phyloP scores from a whole-genome alignment of 352 stramenopile genomes.

The Phytophthora capsici region DNA sequence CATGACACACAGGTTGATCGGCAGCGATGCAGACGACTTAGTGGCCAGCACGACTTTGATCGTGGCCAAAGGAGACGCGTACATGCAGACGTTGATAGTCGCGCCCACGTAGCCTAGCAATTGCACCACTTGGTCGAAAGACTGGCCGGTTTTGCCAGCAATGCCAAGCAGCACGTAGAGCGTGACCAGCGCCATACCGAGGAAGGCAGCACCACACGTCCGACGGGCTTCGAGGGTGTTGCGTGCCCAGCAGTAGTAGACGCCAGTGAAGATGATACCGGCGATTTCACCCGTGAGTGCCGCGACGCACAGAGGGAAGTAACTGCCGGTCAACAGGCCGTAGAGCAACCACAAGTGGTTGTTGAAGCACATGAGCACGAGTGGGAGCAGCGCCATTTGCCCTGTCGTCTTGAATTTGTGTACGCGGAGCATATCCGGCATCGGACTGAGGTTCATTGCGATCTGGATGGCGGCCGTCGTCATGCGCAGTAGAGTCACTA shows the following conservation, averaged over 20 bases:
- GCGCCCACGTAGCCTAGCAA: slow-evolving; percentile 48
- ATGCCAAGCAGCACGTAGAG: slow-evolving; percentile 49
- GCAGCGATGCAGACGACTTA: slow-evolving; percentile 62
- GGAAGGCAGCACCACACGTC: slow-evolving; percentile 12
- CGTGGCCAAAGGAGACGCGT: slow-evolving; percentile 61
- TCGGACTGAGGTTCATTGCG: slow-evolving; percentile 43
- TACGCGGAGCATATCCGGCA: slow-evolving; percentile 35
- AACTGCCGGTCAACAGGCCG: slow-evolving; percentile 32
- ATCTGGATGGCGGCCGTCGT: slow-evolving; percentile 42
- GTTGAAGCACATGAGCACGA: slow-evolving; percentile 53
- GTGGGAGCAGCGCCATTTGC: slow-evolving; percentile 45
- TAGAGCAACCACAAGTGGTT: slow-evolving; percentile 51
- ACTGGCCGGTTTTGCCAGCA: slow-evolving; percentile 40
- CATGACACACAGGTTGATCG: slow-evolving; percentile 55
- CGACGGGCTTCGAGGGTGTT: slow-evolving; percentile 23
- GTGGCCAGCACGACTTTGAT: slow-evolving; percentile 56
- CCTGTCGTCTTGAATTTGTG: slow-evolving; percentile 38
- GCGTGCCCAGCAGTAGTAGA: slow-evolving; percentile 34
- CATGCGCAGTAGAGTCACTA: slow-evolving; percentile 36
- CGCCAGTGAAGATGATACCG: slow-evolving; percentile 26
- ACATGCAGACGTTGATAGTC: slow-evolving; percentile 56
- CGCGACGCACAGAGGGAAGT: slow-evolving; percentile 37
- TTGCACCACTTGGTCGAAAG: slow-evolving; percentile 19
- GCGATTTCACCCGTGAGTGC: slow-evolving; percentile 26
- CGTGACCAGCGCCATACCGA: slow-evolving; percentile 28